phyloP scores from a whole-genome alignment of 1,139 yeast species.

The Blastobotrys aristatus region DNA sequence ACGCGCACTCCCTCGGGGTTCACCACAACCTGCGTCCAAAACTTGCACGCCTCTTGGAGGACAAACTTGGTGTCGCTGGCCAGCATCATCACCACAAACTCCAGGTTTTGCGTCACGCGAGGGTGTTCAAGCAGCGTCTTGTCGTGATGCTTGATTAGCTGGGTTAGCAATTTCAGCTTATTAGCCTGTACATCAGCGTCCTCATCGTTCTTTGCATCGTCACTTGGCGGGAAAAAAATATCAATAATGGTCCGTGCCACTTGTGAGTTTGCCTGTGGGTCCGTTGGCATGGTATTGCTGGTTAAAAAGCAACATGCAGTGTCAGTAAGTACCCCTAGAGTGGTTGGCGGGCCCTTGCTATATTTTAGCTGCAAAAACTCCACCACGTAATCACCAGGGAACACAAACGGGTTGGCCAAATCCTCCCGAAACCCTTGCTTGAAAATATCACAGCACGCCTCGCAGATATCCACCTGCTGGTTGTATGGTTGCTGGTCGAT shows the following conservation, averaged over 20 bases:
- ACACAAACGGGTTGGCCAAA: conserved; percentile 58
- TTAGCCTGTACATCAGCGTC: conserved; percentile 28
- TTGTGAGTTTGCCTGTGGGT: background rate
- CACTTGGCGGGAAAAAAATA: conserved; percentile 17
- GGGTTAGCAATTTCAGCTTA: conserved; percentile 26
- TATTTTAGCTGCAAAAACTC: conserved; percentile 44
- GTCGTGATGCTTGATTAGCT: conserved; percentile 20
- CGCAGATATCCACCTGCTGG: conserved; percentile 44
- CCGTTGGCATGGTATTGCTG: conserved; percentile 11
- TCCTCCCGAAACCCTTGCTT: conserved; percentile 68
- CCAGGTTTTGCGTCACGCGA: conserved; percentile 18
- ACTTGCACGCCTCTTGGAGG: conserved; percentile 54
- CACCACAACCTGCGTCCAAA: conserved; percentile 55
- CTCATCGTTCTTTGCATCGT: conserved; percentile 14
- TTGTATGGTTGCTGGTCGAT: conserved; percentile 37
- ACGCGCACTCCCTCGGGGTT: conserved; percentile 5
- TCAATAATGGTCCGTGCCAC: conserved; percentile 20
- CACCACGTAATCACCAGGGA: conserved; percentile 42
- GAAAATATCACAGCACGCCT: conserved; percentile 53
- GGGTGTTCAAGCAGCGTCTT: conserved; percentile 18
- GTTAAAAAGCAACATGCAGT: conserved; percentile 31
- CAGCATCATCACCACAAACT: conserved; percentile 42
- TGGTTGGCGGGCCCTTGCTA: conserved; percentile 23
- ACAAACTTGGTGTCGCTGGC: conserved; percentile 59
- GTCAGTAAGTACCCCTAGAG: conserved; percentile 27